A percentile compares a stretch with the other conserved stretches of the same genome.
These are phyloP conservation scores for Cryphonectria japonica DNA, from an alignment of 2,329 filamentous ascomycete genomes.

Conservation along the genomic window DNA sequence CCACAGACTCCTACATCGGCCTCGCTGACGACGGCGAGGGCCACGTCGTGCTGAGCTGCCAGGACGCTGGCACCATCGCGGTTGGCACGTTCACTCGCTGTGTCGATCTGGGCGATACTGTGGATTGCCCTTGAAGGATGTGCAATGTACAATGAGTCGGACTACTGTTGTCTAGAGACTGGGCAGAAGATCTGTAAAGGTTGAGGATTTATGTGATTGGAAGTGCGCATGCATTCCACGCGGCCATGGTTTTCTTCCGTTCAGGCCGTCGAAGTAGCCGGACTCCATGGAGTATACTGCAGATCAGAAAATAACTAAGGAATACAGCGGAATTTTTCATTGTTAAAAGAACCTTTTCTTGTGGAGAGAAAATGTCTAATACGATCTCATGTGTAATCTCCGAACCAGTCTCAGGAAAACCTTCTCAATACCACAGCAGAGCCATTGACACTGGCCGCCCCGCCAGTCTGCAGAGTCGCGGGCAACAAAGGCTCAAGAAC, in stretches of 20 bases:
- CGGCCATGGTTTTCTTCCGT: not conserved
- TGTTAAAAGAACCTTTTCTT: not conserved
- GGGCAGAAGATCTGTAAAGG: not conserved
- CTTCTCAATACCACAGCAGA: slow-evolving; percentile 8
- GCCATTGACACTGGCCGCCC: slow-evolving; percentile 37
- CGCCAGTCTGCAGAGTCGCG: slow-evolving; percentile 43
- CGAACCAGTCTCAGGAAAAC: not conserved
- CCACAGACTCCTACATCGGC: slow-evolving; percentile 9
- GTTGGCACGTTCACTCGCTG: slow-evolving; percentile 1
- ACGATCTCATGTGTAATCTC: not conserved
- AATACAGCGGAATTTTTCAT: not conserved
- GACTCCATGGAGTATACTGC: not conserved
- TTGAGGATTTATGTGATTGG: not conserved
- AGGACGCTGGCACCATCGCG: not conserved
- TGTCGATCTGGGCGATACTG: not conserved
- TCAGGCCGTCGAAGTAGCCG: not conserved
- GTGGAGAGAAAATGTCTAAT: not conserved
- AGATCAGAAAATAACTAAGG: not conserved
- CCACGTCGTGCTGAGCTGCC: slow-evolving; percentile 10
- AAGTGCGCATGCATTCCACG: not conserved
- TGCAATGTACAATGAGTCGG: not conserved
- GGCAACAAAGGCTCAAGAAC: slow-evolving; percentile 49
- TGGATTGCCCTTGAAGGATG: slow-evolving; percentile 1
- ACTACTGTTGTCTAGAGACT: not conserved
- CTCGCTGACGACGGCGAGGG: not conserved